Base-by-base conservation (phyloP, 495 filamentous ascomycete genomes). In the Penicillium parvum region DNA sequence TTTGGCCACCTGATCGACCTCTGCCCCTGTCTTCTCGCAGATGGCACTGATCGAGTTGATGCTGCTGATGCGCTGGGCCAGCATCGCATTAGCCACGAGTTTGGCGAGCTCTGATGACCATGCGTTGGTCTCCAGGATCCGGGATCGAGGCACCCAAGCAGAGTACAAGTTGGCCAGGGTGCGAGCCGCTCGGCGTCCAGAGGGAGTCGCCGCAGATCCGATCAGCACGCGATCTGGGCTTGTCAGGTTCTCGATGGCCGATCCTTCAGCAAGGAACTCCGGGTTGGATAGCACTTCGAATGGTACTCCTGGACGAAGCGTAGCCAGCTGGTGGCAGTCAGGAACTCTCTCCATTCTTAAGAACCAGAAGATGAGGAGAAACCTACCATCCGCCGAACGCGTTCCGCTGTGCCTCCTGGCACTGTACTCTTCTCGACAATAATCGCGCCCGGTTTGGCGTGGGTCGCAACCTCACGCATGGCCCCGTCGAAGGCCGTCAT, bases 361-460 rank as follows among this genome's bases (percentile, higher is more conserved):
- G 11, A 3, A 11, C 7, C 16, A 36, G 7, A 20, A 21, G 19
- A 37, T 14, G 18, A 11, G 19, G n/a, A 9, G 23, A 22, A 32
- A 23, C 10, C 4, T 56, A 83, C 79, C 43, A 81, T 86, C 37
- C 82, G 75, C 35, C 77, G 73, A 15, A 94, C 76, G 20, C 79
- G 72, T 26, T 87, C 72, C 0, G 87, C 83, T 4, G 88, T 94
- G 14, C 83, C 72, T 50, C 83, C 88, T 4, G 88, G 88, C 19
- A 94, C 88, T 0, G 88, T 94, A 32, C 78, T 83, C 64, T 91
- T 91, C 66, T 91, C 88, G 1, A 91, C 87, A 14, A 94, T 71
- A 43, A 91, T 86, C 29, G 83, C 79, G 15, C 83, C 83, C 5
- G 72, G 60, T 32, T 71, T 77, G 7, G 87, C 81, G 37, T 82